Evolutionary conservation across 768 basidiomycete species (phyloP).

Genomic region (Sistotremastrum suecicum): DNA sequence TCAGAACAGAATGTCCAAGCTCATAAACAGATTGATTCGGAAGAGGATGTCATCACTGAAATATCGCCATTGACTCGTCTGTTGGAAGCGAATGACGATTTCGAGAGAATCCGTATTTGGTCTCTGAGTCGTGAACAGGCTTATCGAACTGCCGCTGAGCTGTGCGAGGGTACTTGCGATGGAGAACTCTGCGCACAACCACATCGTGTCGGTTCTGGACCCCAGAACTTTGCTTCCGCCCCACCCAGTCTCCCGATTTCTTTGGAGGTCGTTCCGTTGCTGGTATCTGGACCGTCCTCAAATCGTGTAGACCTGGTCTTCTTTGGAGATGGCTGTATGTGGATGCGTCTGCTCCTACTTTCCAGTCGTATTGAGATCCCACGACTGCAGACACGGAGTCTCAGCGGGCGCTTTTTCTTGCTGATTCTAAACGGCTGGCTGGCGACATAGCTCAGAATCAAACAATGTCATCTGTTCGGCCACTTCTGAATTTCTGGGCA

Average conservation of each 20-base stretch:
- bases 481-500: slow-evolving; percentile 71
- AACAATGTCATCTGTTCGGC: slow-evolving; percentile 63
- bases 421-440: slow-evolving; percentile 53
- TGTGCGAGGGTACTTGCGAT: too few species aligned
- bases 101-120: too few species aligned
- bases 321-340: slow-evolving; percentile 67
- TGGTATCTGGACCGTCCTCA: slow-evolving; percentile 41
- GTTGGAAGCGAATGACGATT: too few species aligned
- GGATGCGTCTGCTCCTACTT: not conserved
- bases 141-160: too few species aligned
- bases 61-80: too few species aligned
- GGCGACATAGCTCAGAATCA: slow-evolving; percentile 58
- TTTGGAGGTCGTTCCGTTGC: slow-evolving; percentile 41
- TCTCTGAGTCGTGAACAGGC: too few species aligned
- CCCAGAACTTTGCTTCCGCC: not conserved
- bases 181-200: too few species aligned
- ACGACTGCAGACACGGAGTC: slow-evolving; percentile 30
- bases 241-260: slow-evolving; percentile 18
- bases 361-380: not conserved
- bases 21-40: too few species aligned
- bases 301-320: slow-evolving; percentile 68
- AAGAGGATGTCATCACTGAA: too few species aligned
- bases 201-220: too few species aligned
- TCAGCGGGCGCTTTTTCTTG: slow-evolving; percentile 50
- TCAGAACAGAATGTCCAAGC: too few species aligned